These are phyloP conservation scores for Magnusiomyces tetraspermus DNA, from an alignment of 1,139 yeast genomes.

Conservation along the genomic window DNA sequence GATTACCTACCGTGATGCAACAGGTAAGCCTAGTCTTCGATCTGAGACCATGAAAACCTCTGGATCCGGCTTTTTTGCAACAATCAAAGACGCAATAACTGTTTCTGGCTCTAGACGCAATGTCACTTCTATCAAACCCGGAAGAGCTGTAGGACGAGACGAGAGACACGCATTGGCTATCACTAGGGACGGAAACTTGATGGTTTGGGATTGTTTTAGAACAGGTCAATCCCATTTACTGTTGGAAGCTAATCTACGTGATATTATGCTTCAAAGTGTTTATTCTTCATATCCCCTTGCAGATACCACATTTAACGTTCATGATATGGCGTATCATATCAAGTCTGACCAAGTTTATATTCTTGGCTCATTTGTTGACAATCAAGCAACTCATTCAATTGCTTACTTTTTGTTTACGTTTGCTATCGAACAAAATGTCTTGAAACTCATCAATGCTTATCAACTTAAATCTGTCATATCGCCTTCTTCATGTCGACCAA, in stretches of 20 bases:
- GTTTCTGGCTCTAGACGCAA: conserved; percentile 35
- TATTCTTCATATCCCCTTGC: conserved; percentile 39
- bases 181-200: conserved; percentile 38
- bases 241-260: conserved; percentile 32
- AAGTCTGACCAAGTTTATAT: conserved; percentile 41
- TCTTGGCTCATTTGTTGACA: conserved; percentile 37
- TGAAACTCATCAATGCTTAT: conserved; percentile 54
- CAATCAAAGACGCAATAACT: conserved; percentile 25
- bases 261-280: conserved; percentile 34
- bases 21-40: conserved; percentile 46
- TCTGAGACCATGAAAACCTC: conserved; percentile 25
- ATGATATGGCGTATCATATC: conserved; percentile 39
- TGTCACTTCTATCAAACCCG: conserved; percentile 53
- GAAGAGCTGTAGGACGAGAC: conserved; percentile 46
- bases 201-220: conserved; percentile 41
- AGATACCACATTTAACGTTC: conserved; percentile 35
- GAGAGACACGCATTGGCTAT: conserved; percentile 37
- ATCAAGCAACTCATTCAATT: conserved; percentile 16
- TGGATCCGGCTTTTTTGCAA: conserved; percentile 27
- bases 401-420: conserved; percentile 48
- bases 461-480: conserved; percentile 38
- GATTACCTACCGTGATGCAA: conserved; percentile 54
- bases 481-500: conserved; percentile 37
- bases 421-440: conserved; percentile 44
- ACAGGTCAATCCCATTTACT: conserved; percentile 36